Evolutionary conservation across 2,329 filamentous ascomycete genomes (phyloP).

Genomic region (Phaeosphaeriaceae sp.): DNA sequence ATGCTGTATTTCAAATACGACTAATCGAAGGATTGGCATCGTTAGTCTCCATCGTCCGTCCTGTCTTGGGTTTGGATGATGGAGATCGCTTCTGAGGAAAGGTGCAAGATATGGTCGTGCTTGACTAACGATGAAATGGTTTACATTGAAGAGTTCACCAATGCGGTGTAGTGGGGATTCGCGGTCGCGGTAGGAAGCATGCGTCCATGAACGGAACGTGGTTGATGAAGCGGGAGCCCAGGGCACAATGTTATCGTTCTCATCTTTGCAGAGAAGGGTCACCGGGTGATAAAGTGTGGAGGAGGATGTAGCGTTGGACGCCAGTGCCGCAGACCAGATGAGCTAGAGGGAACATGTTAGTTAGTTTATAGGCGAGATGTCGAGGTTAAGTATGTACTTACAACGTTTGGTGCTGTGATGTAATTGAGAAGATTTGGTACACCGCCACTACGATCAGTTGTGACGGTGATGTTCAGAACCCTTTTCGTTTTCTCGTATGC

Average conservation of each 20-base stretch:
- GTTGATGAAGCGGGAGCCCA: constrained; percentile 70
- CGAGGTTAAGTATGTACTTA: constrained; percentile 55
- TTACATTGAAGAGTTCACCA: constrained; percentile 86
- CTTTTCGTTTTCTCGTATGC: constrained; percentile 85
- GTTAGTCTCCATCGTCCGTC: constrained; percentile 64
- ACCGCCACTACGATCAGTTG: constrained; percentile 73
- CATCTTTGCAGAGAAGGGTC: constrained; percentile 78
- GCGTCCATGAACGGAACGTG: constrained; percentile 71
- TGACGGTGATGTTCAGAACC: constrained; percentile 90
- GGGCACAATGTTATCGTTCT: constrained; percentile 72
- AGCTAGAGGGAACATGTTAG: constrained; percentile 57
- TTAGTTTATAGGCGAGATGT: background rate
- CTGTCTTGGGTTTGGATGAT: constrained; percentile 70
- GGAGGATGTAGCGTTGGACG: constrained; percentile 73
- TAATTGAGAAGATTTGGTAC: constrained; percentile 89
- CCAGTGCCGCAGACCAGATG: constrained; percentile 80
- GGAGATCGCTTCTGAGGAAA: constrained; percentile 80
- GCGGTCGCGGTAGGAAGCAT: constrained; percentile 67
- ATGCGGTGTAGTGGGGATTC: constrained; percentile 74
- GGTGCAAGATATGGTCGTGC: constrained; percentile 88
- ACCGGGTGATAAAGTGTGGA: constrained; percentile 70
- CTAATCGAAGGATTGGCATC: constrained; percentile 65
- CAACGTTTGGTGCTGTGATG: constrained; percentile 89
- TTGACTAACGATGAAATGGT: constrained; percentile 94
- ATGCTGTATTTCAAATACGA: constrained; percentile 79